phyloP scores from a whole-genome alignment of 2,329 filamentous ascomycete species.

The Colletotrichum karsti region DNA sequence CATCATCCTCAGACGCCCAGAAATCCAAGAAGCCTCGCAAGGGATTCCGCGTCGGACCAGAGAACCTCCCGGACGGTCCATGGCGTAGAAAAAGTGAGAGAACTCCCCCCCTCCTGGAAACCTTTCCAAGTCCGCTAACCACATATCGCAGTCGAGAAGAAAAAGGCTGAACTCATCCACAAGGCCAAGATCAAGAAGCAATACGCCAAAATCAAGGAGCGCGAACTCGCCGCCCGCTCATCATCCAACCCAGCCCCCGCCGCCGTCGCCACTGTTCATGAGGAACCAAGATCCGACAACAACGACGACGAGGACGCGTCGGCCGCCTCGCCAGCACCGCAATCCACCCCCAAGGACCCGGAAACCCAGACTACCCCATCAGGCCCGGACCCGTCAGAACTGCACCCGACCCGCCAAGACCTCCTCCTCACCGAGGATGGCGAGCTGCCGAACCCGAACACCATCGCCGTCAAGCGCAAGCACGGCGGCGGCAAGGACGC shows the following conservation, averaged over 20 bases:
- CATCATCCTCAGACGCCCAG: slow-evolving; percentile 33
- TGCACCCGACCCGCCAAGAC: slow-evolving; percentile 52
- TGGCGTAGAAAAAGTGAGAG: slow-evolving; percentile 78
- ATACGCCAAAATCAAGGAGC: slow-evolving; percentile 86
- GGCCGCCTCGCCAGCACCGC: slow-evolving; percentile 21
- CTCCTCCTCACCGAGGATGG: slow-evolving; percentile 44
- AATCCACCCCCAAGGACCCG: neutral
- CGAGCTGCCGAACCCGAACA: slow-evolving; percentile 29
- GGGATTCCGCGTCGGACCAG: slow-evolving; percentile 87
- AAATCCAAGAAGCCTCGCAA: slow-evolving; percentile 65
- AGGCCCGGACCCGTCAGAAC: slow-evolving; percentile 28
- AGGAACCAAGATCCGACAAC: slow-evolving; percentile 16
- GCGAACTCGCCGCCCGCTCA: slow-evolving; percentile 46
- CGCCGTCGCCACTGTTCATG: slow-evolving; percentile 10
- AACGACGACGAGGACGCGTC: slow-evolving; percentile 31
- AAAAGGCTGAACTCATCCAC: slow-evolving; percentile 88
- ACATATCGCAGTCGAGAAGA: slow-evolving; percentile 74
- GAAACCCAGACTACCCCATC: slow-evolving; percentile 8
- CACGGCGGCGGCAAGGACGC: neutral
- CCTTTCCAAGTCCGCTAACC: neutral
- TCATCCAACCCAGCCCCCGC: slow-evolving; percentile 25
- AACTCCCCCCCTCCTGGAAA: neutral
- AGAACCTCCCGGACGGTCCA: slow-evolving; percentile 89
- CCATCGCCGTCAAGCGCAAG: slow-evolving; percentile 27
- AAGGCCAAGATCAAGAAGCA: slow-evolving; percentile 94